Conservation (phyloP, 441 rosid genomes). For the Cnidoscolus chayamansa region DNA sequence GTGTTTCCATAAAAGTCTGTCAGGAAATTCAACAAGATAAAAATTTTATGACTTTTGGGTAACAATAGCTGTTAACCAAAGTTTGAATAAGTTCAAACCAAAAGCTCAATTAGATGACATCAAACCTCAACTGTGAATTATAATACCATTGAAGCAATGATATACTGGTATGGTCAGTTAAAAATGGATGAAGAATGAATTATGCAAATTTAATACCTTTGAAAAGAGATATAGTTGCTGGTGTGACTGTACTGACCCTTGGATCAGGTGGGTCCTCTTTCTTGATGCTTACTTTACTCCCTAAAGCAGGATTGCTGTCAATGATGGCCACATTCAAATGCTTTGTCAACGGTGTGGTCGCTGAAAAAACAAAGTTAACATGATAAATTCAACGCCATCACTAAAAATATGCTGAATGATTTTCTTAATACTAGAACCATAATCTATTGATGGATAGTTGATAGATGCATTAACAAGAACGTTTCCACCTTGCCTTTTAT, state of each 20-base stretch:
- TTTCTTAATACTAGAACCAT: background rate
- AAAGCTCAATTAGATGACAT: background rate
- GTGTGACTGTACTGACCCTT: conserved; percentile 93
- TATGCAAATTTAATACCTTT: conserved; percentile 47
- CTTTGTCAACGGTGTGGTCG: conserved; percentile 76
- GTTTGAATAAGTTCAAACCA: background rate
- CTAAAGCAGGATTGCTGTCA: conserved; percentile 80
- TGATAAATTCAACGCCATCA: background rate
- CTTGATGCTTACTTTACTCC: conserved; percentile 42
- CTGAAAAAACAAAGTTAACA: conserved; percentile 46
- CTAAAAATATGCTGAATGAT: conserved; percentile 6
- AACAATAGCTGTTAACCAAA: background rate
- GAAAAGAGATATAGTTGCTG: conserved; percentile 71
- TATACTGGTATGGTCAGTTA: background rate
- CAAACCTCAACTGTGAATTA: conserved; percentile 4
- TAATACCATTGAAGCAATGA: background rate
- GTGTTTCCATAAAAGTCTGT: background rate
- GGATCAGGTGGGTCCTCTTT: conserved; percentile 80
- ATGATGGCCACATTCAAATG: conserved; percentile 83
- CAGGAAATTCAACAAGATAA: background rate
- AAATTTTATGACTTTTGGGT: background rate
- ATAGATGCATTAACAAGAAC: background rate
- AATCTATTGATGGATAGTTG: background rate
- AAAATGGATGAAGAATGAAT: conserved; percentile 4
- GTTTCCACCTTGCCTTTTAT: background rate